Conservation (phyloP, 2,329 filamentous ascomycete genomes). For the Didymella exigua region DNA sequence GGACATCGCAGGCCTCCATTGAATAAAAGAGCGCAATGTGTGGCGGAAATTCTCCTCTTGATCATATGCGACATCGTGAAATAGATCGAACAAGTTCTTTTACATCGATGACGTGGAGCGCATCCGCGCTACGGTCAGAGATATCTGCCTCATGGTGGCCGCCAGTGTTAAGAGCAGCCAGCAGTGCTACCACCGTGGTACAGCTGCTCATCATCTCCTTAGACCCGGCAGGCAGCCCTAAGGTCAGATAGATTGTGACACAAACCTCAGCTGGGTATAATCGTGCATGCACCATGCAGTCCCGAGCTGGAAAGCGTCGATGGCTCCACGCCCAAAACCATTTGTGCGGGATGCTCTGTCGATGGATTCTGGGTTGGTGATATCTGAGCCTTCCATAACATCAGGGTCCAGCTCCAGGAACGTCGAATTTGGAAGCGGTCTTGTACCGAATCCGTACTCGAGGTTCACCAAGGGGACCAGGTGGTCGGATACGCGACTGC, state of each 20-base stretch:
- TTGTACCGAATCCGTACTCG: neutral
- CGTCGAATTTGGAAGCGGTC: neutral
- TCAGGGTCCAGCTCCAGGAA: constrained; percentile 2
- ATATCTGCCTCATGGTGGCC: neutral
- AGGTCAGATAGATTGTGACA: neutral
- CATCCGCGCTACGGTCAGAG: neutral
- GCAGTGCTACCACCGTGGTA: neutral
- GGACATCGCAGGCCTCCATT: neutral
- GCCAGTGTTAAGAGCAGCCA: neutral
- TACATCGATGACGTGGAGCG: neutral
- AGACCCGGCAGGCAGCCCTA: neutral
- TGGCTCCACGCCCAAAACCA: neutral
- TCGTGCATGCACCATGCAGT: neutral
- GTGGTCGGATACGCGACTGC: constrained; percentile 10
- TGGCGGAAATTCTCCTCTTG: neutral
- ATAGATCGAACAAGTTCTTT: neutral
- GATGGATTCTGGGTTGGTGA: constrained; percentile 4
- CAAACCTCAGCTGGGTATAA: neutral
- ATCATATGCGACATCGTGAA: neutral
- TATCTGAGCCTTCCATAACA: neutral
- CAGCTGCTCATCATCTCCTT: neutral
- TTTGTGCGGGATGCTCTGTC: neutral
- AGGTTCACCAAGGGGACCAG: neutral
- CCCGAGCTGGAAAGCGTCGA: neutral
- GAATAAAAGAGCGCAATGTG: neutral